Percentiles rank a stretch among this genome's conserved stretches.
These are phyloP conservation scores for Arthroderma sp. DNA, from an alignment of 2,329 filamentous ascomycete genomes.

Conservation along the genomic window DNA sequence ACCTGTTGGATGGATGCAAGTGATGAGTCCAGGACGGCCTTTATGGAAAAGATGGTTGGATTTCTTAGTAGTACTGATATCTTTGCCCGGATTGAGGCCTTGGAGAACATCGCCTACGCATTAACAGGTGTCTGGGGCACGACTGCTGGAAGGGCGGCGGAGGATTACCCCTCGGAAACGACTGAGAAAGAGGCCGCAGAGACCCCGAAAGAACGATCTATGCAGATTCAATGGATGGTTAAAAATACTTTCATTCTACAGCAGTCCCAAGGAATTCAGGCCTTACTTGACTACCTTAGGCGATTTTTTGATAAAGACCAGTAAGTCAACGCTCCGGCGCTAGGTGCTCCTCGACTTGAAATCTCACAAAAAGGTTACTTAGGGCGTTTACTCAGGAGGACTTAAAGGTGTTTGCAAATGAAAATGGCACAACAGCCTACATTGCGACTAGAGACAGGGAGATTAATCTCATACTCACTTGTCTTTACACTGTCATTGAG, in stretches of 20 bases:
- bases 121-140: slow-evolving; percentile 59
- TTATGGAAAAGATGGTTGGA: slow-evolving; percentile 29
- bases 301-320: slow-evolving; percentile 30
- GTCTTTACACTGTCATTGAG: slow-evolving; percentile 34
- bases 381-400: slow-evolving; percentile 6
- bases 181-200: slow-evolving; percentile 29
- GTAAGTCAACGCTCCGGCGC: slow-evolving; percentile 4
- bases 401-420: slow-evolving; percentile 20
- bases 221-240: slow-evolving; percentile 39
- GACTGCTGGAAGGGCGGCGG: slow-evolving; percentile 42
- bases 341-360: background rate
- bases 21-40: slow-evolving; percentile 37
- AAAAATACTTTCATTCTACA: slow-evolving; percentile 30
- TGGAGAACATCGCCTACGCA: slow-evolving; percentile 41
- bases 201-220: slow-evolving; percentile 37
- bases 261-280: slow-evolving; percentile 25
- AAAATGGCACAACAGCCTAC: slow-evolving; percentile 24
- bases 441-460: slow-evolving; percentile 30
- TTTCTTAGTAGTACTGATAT: slow-evolving; percentile 30
- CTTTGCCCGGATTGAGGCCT: slow-evolving; percentile 32
- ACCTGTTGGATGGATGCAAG: slow-evolving; percentile 56
- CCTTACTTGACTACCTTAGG: slow-evolving; percentile 29
- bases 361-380: background rate
- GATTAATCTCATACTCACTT: slow-evolving; percentile 33
- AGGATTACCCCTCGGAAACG: slow-evolving; percentile 23